A percentile compares a stretch with the other conserved stretches of the same genome.
phyloP scores from a whole-genome alignment of 306 rosid species.

The Lathyrus aphaca region DNA sequence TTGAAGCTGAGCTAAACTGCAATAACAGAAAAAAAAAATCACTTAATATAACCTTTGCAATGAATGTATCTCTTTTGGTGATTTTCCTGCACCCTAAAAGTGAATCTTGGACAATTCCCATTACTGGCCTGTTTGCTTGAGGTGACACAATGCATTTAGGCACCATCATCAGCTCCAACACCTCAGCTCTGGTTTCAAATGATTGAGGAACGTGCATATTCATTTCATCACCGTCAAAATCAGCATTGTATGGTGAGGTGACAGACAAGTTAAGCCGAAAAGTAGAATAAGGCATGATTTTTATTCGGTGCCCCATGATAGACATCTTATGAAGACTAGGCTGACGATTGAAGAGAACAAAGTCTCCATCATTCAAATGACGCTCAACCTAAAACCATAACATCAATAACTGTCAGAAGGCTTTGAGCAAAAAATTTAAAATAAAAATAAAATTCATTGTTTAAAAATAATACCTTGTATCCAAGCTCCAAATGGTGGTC shows the following conservation, averaged over 20 bases:
- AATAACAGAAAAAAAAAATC: conserved; percentile 31
- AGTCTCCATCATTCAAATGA: conserved; percentile 96
- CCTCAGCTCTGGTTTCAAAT: conserved; percentile 99
- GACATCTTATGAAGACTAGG: conserved; percentile 99
- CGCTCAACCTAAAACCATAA: conserved; percentile 88
- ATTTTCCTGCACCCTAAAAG: conserved; percentile 92
- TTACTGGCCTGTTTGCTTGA: conserved; percentile 93
- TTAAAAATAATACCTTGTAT: conserved; percentile 65
- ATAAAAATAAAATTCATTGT: not conserved
- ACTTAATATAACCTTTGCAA: conserved; percentile 65
- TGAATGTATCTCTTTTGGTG: conserved; percentile 95
- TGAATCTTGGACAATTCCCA: conserved; percentile 99
- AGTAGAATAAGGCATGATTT: conserved; percentile 98
- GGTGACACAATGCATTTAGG: conserved; percentile 99
- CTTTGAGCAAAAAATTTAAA: conserved; percentile 7
- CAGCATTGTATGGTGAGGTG: conserved; percentile 97
- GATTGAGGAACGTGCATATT: conserved; percentile 99
- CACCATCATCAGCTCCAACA: conserved; percentile 98
- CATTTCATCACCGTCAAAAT: conserved; percentile 99
- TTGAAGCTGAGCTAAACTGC: not conserved
- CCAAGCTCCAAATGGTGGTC: conserved; percentile 99
- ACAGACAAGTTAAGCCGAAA: conserved; percentile 92
- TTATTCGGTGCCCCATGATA: conserved; percentile 99
- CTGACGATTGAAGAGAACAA: conserved; percentile 95
- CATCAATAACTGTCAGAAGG: conserved; percentile 29